Percentiles rank a stretch among this genome's conserved stretches.
Conservation (phyloP, 805 yeast genomes). For the Pichia thaimueangensis region DNA sequence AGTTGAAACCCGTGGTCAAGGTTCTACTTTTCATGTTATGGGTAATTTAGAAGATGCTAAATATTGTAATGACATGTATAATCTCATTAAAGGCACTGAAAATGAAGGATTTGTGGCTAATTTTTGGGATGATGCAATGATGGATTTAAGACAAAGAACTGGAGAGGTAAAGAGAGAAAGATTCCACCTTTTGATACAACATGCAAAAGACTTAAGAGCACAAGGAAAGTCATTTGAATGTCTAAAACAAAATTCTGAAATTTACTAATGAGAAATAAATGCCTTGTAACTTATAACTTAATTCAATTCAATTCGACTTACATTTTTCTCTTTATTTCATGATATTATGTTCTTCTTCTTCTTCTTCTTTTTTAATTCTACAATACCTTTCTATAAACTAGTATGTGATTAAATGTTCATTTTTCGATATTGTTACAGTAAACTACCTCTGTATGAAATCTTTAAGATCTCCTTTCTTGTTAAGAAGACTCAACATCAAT, state of each 20-base stretch:
- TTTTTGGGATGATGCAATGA: slow-evolving; percentile 25
- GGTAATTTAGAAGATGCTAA: slow-evolving; percentile 52
- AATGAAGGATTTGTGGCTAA: slow-evolving; percentile 29
- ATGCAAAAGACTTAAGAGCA: slow-evolving; percentile 23
- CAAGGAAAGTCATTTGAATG: slow-evolving; percentile 22
- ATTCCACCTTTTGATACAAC: slow-evolving; percentile 23
- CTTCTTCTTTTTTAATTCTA: too few species aligned
- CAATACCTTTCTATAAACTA: too few species aligned
- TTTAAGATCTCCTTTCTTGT: too few species aligned
- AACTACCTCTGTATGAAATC: too few species aligned
- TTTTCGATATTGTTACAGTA: too few species aligned
- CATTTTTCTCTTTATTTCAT: neutral
- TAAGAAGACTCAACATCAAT: too few species aligned
- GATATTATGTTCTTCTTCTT: too few species aligned
- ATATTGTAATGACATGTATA: slow-evolving; percentile 43
- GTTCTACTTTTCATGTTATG: slow-evolving; percentile 45
- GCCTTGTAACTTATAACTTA: slow-evolving; percentile 1
- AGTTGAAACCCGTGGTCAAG: slow-evolving; percentile 39
- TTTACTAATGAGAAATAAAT: too few species aligned
- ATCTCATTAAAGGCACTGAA: slow-evolving; percentile 32
- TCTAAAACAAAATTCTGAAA: slow-evolving; percentile 9
- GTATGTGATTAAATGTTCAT: too few species aligned
- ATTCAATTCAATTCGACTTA: too few species aligned
- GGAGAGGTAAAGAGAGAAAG: slow-evolving; percentile 26
- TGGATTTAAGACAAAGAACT: slow-evolving; percentile 21